Evolutionary conservation across 331 rosid species (phyloP).

Genomic region (Phaseolus coccineus): DNA sequence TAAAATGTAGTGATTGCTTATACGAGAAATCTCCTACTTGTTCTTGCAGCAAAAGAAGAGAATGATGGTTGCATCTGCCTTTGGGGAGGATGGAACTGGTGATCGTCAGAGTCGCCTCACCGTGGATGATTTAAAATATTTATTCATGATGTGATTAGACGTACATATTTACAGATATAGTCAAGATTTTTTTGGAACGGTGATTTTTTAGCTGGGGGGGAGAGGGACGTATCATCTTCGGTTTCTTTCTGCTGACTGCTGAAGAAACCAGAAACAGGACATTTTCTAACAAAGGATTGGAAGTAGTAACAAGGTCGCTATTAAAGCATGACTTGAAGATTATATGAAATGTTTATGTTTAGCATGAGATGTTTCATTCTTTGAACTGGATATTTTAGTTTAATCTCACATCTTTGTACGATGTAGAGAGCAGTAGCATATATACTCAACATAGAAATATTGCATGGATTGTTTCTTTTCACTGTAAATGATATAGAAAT

Average conservation of each 20-base stretch:
- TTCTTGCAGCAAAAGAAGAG: slow-evolving; percentile 89
- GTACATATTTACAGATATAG: slow-evolving; percentile 45
- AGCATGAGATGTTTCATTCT: slow-evolving; percentile 51
- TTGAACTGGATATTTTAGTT: slow-evolving; percentile 44
- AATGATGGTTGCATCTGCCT: slow-evolving; percentile 96
- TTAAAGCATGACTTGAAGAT: slow-evolving; percentile 50
- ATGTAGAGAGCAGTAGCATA: slow-evolving; percentile 56
- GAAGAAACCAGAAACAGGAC: slow-evolving; percentile 41
- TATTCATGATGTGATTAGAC: slow-evolving; percentile 93
- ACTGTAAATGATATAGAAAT: slow-evolving; percentile 54
- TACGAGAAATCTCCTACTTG: neutral
- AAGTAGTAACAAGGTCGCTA: slow-evolving; percentile 52
- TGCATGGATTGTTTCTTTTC: slow-evolving; percentile 33
- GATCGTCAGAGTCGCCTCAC: slow-evolving; percentile 92
- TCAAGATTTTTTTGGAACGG: slow-evolving; percentile 47
- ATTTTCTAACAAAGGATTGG: slow-evolving; percentile 23
- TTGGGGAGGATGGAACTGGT: slow-evolving; percentile 92
- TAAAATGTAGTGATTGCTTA: slow-evolving; percentile 33
- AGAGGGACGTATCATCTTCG: slow-evolving; percentile 41
- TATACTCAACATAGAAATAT: slow-evolving; percentile 45
- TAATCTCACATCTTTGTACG: slow-evolving; percentile 62
- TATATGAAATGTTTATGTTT: slow-evolving; percentile 56
- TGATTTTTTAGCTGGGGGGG: slow-evolving; percentile 42
- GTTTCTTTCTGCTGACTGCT: slow-evolving; percentile 43
- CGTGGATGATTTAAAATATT: slow-evolving; percentile 88